phyloP scores from a whole-genome alignment of 2,329 filamentous ascomycete genomes.

The Dendrostoma leiphaemia region DNA sequence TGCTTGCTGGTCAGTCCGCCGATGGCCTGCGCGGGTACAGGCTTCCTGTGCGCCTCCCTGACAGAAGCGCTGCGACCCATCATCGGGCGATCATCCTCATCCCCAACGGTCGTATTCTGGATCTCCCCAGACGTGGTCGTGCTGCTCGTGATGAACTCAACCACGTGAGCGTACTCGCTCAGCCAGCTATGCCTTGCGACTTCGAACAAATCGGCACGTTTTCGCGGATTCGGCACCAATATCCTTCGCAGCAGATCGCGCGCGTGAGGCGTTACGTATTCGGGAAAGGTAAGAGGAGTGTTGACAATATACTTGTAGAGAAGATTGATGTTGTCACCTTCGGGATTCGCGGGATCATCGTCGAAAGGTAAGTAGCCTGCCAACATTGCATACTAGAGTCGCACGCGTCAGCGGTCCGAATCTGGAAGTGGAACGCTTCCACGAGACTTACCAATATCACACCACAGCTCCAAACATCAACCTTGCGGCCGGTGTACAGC shows the following conservation, averaged over 20 bases:
- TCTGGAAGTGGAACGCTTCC: neutral
- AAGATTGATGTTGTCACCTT: conserved; percentile 98
- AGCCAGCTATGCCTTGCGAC: conserved; percentile 98
- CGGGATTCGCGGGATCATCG: conserved; percentile 95
- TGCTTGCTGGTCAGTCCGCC: conserved; percentile 71
- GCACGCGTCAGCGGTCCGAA: conserved; percentile 15
- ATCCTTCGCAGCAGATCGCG: conserved; percentile 90
- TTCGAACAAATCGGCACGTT: conserved; percentile 93
- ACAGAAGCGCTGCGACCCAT: conserved; percentile 90
- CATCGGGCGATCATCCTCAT: conserved; percentile 58
- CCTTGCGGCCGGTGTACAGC: conserved; percentile 93
- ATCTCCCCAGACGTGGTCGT: conserved; percentile 86
- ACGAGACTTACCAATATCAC: conserved; percentile 82
- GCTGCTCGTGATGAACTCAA: conserved; percentile 94
- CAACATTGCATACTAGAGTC: conserved; percentile 92
- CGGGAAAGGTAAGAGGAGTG: conserved; percentile 93
- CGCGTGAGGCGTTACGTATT: conserved; percentile 97
- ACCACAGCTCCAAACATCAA: conserved; percentile 99
- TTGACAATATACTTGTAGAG: conserved; percentile 99
- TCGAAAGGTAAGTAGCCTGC: conserved; percentile 97
- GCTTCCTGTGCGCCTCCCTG: conserved; percentile 76
- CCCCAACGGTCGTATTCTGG: conserved; percentile 70
- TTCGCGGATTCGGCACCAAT: conserved; percentile 89
- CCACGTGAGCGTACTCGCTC: conserved; percentile 93
- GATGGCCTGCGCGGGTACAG: conserved; percentile 43